Conservation (phyloP, 768 basidiomycete genomes). For the Podaxis sp. region DNA sequence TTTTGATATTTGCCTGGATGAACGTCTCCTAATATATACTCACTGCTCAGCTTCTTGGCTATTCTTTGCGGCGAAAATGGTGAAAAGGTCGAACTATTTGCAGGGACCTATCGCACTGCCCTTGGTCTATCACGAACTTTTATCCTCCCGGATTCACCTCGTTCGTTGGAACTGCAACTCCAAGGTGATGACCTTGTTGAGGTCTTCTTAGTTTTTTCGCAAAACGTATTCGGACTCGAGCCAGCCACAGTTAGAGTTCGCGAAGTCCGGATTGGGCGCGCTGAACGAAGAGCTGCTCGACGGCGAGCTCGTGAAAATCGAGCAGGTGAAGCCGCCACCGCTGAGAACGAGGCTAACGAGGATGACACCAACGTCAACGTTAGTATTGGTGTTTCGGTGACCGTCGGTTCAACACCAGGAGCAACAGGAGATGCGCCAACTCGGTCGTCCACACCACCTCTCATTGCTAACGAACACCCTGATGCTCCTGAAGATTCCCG, state of each 20-base stretch:
- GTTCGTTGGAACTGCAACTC: constrained; percentile 81
- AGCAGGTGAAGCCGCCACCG: constrained; percentile 43
- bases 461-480: constrained; percentile 43
- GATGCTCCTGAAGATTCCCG: constrained; percentile 30
- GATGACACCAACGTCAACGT: constrained; percentile 61
- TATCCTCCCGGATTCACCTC: constrained; percentile 87
- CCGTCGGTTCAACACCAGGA: constrained; percentile 36
- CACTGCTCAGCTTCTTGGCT: constrained; percentile 70
- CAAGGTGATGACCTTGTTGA: constrained; percentile 94
- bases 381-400: constrained; percentile 58
- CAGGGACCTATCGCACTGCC: constrained; percentile 87
- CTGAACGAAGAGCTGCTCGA: constrained; percentile 82
- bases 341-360: constrained; percentile 40
- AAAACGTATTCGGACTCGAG: constrained; percentile 90
- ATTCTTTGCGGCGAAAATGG: constrained; percentile 91
- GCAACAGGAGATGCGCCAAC: constrained; percentile 32
- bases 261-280: constrained; percentile 87
- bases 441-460: constrained; percentile 34
- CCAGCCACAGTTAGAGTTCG: constrained; percentile 93
- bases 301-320: constrained; percentile 73
- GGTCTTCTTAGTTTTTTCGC: constrained; percentile 86
- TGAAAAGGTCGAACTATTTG: constrained; percentile 92
- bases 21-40: constrained; percentile 2
- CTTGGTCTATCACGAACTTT: constrained; percentile 90
- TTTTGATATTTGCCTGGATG: neutral